Conservation (phyloP, 208 protist genomes). For the Trypanosoma congolense region DNA sequence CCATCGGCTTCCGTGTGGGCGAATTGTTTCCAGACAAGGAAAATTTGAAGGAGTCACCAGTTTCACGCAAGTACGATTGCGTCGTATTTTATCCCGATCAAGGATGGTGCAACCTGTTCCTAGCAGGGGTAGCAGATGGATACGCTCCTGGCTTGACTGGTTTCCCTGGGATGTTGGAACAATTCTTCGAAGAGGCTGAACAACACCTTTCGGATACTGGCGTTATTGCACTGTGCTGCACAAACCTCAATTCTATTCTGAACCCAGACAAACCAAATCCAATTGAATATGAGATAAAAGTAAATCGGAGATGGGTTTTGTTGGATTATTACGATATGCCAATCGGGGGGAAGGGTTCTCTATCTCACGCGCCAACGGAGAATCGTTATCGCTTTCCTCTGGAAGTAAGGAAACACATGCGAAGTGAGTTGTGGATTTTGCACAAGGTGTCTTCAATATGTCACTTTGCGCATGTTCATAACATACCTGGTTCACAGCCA, state of each 20-base stretch:
- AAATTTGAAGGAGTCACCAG: neutral
- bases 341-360: conserved; percentile 32
- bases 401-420: conserved; percentile 44
- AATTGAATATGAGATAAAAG: conserved; percentile 88
- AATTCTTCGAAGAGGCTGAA: conserved; percentile 75
- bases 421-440: conserved; percentile 81
- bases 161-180: conserved; percentile 59
- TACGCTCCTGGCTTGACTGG: conserved; percentile 61
- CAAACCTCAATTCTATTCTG: conserved; percentile 72
- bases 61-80: conserved; percentile 51
- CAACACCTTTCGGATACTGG: conserved; percentile 64
- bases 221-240: conserved; percentile 74
- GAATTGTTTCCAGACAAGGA: conserved; percentile 50
- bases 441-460: conserved; percentile 70
- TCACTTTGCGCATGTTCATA: conserved; percentile 80
- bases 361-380: conserved; percentile 16
- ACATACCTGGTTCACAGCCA: conserved; percentile 77
- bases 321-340: conserved; percentile 88
- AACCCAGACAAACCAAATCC: conserved; percentile 61
- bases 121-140: conserved; percentile 28
- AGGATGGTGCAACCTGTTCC: conserved; percentile 32
- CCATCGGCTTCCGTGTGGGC: conserved; percentile 74
- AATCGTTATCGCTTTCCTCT: conserved; percentile 17
- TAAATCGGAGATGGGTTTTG: conserved; percentile 81
- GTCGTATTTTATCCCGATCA: conserved; percentile 80